phyloP scores from a whole-genome alignment of 306 rosid species.

The Trifolium subterraneum region DNA sequence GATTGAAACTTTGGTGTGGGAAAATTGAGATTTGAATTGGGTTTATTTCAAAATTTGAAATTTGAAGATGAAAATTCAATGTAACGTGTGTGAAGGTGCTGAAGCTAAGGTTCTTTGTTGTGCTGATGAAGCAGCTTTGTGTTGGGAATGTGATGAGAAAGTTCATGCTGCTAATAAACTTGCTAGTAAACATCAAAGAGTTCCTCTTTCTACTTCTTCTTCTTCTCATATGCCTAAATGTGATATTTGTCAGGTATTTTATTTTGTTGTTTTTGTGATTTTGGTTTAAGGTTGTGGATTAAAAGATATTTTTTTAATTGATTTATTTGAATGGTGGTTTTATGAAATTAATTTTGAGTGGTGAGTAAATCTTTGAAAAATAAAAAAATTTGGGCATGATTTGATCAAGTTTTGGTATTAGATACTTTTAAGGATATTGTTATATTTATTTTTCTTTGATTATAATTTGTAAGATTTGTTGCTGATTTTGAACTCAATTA shows the following conservation, averaged over 20 bases:
- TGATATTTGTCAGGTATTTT: slow-evolving; percentile 86
- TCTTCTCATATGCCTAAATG: slow-evolving; percentile 87
- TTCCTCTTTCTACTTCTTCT: slow-evolving; percentile 68
- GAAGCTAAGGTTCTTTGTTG: slow-evolving; percentile 94
- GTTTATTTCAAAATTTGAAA: background rate
- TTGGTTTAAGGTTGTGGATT: background rate
- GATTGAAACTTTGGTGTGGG: slow-evolving; percentile 23
- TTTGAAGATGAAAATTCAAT: slow-evolving; percentile 89
- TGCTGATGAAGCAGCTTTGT: slow-evolving; percentile 95
- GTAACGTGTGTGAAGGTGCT: slow-evolving; percentile 86
- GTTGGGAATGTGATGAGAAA: slow-evolving; percentile 90
- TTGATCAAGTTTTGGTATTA: slow-evolving; percentile 1
- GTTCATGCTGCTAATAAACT: slow-evolving; percentile 96
- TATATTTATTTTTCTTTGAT: background rate
- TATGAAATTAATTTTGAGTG: background rate
- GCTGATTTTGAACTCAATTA: background rate
- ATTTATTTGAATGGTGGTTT: background rate
- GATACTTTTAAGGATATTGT: background rate
- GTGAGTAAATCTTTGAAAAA: background rate
- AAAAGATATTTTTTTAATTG: background rate
- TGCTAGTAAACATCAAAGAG: slow-evolving; percentile 90
- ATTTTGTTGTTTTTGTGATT: background rate
- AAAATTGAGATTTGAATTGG: slow-evolving; percentile 11
- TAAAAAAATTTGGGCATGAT: background rate
- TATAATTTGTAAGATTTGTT: background rate